A percentile compares a stretch with the other conserved stretches of the same genome.
phyloP scores from a whole-genome alignment of 345 rosid species.

The Eucalyptus rudis region DNA sequence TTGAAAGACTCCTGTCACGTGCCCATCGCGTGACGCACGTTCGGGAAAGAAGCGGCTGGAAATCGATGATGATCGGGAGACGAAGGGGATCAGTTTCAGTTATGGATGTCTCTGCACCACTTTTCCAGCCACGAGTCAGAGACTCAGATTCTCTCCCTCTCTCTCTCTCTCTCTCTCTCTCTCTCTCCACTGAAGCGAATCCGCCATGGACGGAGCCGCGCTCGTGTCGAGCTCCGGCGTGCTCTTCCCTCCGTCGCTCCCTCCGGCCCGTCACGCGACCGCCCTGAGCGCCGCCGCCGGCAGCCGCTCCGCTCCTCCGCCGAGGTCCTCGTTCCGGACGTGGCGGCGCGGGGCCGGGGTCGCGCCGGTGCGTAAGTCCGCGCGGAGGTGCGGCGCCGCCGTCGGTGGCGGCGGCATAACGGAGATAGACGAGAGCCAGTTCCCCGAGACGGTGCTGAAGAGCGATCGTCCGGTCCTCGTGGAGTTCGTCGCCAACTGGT shows the following conservation, averaged over 20 bases:
- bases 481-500: slow-evolving; percentile 86
- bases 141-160: not conserved
- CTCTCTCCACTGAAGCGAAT: not conserved
- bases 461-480: slow-evolving; percentile 69
- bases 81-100: not conserved
- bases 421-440: slow-evolving; percentile 48
- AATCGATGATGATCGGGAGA: not conserved
- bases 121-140: not conserved
- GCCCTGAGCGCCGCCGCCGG: not conserved
- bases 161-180: not conserved
- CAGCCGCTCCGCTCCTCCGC: not conserved
- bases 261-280: not conserved
- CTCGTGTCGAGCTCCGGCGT: not conserved
- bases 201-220: not conserved
- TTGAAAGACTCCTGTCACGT: not conserved
- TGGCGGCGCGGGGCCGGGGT: not conserved
- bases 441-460: slow-evolving; percentile 40
- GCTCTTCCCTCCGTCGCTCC: not conserved
- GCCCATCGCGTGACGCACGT: not conserved
- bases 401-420: slow-evolving; percentile 18
- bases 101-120: not conserved
- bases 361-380: not conserved
- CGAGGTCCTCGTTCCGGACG: not conserved
- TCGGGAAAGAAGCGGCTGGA: not conserved
- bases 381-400: not conserved